phyloP scores from a whole-genome alignment of 208 protist genomes.

The Crithidia mellificae region DNA sequence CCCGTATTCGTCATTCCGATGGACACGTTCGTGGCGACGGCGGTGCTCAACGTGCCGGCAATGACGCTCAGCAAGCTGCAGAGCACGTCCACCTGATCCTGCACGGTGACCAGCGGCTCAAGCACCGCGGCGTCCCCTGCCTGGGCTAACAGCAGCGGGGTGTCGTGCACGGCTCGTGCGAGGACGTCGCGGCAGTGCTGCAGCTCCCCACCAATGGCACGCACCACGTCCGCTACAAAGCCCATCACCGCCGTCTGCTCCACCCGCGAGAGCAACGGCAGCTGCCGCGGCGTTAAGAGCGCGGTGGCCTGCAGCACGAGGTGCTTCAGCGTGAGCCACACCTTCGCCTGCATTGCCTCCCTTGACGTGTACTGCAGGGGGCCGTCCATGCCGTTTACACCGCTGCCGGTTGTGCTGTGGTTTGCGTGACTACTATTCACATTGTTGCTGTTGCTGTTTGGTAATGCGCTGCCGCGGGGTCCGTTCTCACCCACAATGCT shows the following conservation, averaged over 20 bases:
- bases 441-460: no score
- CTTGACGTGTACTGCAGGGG: constrained; percentile 20
- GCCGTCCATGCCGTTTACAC: not conserved
- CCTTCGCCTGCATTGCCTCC: constrained; percentile 30
- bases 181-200: constrained; percentile 28
- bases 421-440: no score
- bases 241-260: constrained; percentile 33
- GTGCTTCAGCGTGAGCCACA: constrained; percentile 26
- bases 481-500: constrained; percentile 2
- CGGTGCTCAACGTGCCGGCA: constrained; percentile 22
- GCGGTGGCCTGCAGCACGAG: constrained; percentile 29
- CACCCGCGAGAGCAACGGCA: constrained; percentile 24
- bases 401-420: not conserved
- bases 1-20: not conserved
- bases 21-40: not conserved
- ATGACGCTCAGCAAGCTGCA: constrained; percentile 35
- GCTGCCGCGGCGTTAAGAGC: constrained; percentile 18
- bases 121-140: constrained; percentile 28
- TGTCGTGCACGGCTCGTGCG: constrained; percentile 20
- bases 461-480: not conserved
- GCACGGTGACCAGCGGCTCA: constrained; percentile 31
- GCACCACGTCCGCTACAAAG: constrained; percentile 28
- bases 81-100: constrained; percentile 39
- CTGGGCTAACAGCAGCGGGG: constrained; percentile 31
- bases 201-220: constrained; percentile 31